phyloP scores from a whole-genome alignment of 331 rosid genomes.

The Dryas integrifolia region DNA sequence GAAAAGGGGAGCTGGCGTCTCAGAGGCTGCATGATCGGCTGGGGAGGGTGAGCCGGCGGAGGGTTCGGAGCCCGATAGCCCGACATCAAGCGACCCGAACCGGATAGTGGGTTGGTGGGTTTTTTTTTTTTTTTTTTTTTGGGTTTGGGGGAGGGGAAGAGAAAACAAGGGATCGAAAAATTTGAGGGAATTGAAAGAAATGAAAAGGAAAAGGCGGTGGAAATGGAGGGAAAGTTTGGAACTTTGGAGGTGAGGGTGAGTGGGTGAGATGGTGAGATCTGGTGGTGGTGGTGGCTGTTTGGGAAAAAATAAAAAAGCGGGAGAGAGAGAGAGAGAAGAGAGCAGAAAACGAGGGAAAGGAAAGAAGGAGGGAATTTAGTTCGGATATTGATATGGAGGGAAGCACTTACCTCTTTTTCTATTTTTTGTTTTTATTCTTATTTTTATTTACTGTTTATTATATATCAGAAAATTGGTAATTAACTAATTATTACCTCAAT shows the following conservation, averaged over 20 bases:
- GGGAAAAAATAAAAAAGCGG: constrained; percentile 61
- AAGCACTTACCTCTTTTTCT: constrained; percentile 36
- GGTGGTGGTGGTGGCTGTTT: constrained; percentile 38
- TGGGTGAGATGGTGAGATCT: constrained; percentile 41
- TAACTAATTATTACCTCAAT: too few relatives aligned
- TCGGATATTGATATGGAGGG: constrained; percentile 96
- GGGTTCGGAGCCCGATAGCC: constrained; percentile 49
- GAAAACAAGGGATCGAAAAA: constrained; percentile 10
- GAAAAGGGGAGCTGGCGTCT: constrained; percentile 74
- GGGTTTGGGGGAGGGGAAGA: neutral
- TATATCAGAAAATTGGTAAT: neutral
- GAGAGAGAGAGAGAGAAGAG: constrained; percentile 51
- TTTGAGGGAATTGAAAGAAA: constrained; percentile 9
- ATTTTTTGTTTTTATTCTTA: neutral
- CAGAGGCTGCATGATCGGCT: constrained; percentile 57
- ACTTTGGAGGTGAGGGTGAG: neutral
- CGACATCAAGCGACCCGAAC: constrained; percentile 55
- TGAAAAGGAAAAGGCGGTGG: neutral
- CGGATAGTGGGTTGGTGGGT: constrained; percentile 24
- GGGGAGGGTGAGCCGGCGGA: constrained; percentile 38
- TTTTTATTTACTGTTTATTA: neutral
- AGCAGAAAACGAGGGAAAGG: constrained; percentile 78
- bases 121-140: constrained; percentile 14
- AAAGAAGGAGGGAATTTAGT: constrained; percentile 82
- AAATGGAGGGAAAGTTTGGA: constrained; percentile 24